Evolutionary conservation across 352 stramenopile genomes (phyloP).

Genomic region (Phytopythium vexans): DNA sequence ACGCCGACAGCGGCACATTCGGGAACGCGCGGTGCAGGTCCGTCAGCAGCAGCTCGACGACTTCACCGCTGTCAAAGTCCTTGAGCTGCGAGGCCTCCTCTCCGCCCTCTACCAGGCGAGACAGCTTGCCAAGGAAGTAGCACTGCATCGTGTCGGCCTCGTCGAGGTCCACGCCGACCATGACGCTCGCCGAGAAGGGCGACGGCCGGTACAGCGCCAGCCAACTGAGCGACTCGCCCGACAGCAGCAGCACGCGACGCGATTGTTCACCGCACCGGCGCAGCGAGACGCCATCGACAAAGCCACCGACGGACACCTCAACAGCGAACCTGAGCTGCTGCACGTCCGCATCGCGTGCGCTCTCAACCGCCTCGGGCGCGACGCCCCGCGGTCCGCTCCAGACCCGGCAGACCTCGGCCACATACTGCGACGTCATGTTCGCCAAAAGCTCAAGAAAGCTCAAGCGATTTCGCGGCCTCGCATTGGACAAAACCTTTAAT

Average conservation of each 20-base stretch:
- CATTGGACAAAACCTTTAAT: constrained; percentile 18
- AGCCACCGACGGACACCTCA: too few relatives aligned
- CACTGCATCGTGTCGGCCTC: constrained; percentile 35
- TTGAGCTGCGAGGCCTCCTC: not conserved
- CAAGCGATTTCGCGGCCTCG: not conserved
- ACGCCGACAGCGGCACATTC: constrained; percentile 34
- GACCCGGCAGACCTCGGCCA: constrained; percentile 18
- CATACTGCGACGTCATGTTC: not conserved
- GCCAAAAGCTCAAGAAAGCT: not conserved
- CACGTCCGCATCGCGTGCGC: constrained; percentile 17
- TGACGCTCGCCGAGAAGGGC: constrained; percentile 44
- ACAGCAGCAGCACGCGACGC: constrained; percentile 23
- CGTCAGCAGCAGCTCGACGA: constrained; percentile 31
- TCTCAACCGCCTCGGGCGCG: constrained; percentile 22
- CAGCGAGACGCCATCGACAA: too few relatives aligned
- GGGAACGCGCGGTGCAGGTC: constrained; percentile 44
- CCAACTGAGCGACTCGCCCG: constrained; percentile 19
- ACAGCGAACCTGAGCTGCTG: constrained; percentile 19
- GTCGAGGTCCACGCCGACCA: constrained; percentile 45
- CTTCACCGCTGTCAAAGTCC: constrained; percentile 20
- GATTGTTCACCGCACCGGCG: too few relatives aligned
- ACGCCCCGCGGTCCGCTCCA: constrained; percentile 32
- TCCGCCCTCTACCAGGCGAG: not conserved
- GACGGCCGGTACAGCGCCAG: constrained; percentile 61
- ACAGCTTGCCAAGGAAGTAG: constrained; percentile 44